Evolutionary conservation across 164 flowering plant species (phyloP), one percentile per base, ranked within the genome.

Genomic region (Santalum album): DNA sequence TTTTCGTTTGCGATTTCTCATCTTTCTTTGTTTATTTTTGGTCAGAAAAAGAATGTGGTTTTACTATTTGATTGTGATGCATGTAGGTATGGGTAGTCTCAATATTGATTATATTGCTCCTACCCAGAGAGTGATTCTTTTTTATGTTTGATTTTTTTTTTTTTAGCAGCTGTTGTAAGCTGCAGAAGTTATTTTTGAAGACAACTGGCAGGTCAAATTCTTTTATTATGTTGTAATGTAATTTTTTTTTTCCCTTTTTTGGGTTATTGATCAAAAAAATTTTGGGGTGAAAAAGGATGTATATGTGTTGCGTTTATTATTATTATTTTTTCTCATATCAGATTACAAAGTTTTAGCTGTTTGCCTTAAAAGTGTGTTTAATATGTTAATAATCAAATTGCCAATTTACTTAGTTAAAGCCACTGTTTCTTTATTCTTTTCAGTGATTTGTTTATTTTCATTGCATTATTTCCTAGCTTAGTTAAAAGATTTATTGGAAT

Each of bases 151-250:
- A n/a, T n/a, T n/a, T 34, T 40, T 59, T 40, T 44, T 45, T 56
- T 15, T 61, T 40, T 25, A 39, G 23, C 24, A 26, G 50, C 65
- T 65, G 60, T 69, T 72, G 72, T 72, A 58, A 55, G 27, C 55
- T 50, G 67, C 45, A 58, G 54, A 43, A 50, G 60, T 49, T 60
- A 57, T 61, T 54, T 50, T 43, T 20, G 46, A 54, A 34, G 67
- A 56, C 71, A 63, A 59, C 58, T 53, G 61, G 60, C 53, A 42
- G 58, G 53, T 51, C n/a, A 66, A 77, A 79, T 77, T 80, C 72
- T 82, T 51, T 38, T 38, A 11, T 38, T 38, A 6, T 38, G 14
- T 38, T 38, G 6, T 6, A 5, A 11, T 38, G 16, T 16, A 11
- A 5, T 38, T 3, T 16, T 2, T 38, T 11, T 6, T 6, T 38